A percentile compares a stretch with the other conserved stretches of the same genome.
Evolutionary conservation across 2,329 filamentous ascomycete genomes (phyloP).

Genomic region (Colletotrichum salicis): DNA sequence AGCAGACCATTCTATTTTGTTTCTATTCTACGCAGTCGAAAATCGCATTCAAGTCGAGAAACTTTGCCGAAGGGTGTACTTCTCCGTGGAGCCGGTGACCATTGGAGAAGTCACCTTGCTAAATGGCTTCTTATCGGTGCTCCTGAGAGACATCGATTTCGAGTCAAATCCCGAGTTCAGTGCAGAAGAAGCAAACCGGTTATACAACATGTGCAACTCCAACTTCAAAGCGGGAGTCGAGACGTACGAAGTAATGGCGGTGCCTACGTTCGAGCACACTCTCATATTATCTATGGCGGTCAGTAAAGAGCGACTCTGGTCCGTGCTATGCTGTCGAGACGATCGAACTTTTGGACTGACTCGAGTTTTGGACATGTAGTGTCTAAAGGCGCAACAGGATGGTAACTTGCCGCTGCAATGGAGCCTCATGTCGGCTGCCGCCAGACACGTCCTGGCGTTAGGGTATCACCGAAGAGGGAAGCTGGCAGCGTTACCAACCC

Average conservation of each 20-base stretch:
- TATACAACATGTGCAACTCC: conserved; percentile 27
- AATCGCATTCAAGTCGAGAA: conserved; percentile 32
- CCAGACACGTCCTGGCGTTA: conserved; percentile 36
- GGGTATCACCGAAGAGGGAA: conserved; percentile 38
- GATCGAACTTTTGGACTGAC: too few relatives aligned
- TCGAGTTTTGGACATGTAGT: conserved; percentile 10
- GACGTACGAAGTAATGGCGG: conserved; percentile 31
- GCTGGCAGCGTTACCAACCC: conserved; percentile 11
- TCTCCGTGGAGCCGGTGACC: conserved; percentile 36
- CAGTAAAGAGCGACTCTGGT: background rate
- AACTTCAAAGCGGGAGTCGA: conserved; percentile 35
- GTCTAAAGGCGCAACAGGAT: conserved; percentile 33
- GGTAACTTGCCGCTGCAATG: conserved; percentile 36
- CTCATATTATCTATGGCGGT: conserved; percentile 34
- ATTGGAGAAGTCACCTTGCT: conserved; percentile 35
- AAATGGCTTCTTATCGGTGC: conserved; percentile 35
- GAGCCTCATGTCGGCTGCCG: conserved; percentile 33
- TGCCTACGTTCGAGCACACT: conserved; percentile 34
- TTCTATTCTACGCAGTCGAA: conserved; percentile 36
- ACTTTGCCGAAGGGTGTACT: conserved; percentile 36
- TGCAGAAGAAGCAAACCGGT: conserved; percentile 20
- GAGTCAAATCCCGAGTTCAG: conserved; percentile 21
- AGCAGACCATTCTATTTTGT: conserved; percentile 19
- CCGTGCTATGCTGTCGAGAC: too few relatives aligned
- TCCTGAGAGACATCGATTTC: conserved; percentile 34